A percentile compares a stretch with the other conserved stretches of the same genome.
These are phyloP conservation scores for Globisporangium solare DNA, from an alignment of 352 stramenopile genomes.

Conservation along the genomic window DNA sequence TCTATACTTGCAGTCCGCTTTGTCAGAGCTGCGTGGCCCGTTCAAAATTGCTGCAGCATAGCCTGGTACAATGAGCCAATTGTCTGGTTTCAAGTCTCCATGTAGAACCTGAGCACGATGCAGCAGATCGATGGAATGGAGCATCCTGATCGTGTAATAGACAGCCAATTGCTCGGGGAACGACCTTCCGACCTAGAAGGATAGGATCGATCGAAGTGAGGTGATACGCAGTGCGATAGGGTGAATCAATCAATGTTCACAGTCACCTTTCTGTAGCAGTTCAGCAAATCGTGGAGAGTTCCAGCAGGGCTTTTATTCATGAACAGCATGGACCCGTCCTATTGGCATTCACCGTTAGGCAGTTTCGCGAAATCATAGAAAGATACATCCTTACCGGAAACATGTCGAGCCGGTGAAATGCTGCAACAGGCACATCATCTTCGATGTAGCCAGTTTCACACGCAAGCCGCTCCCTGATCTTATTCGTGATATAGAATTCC, in stretches of 20 bases:
- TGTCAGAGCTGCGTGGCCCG: constrained; percentile 1
- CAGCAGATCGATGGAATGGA: constrained; percentile 60
- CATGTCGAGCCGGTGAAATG: constrained; percentile 48
- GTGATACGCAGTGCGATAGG: background rate
- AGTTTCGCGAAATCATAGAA: background rate
- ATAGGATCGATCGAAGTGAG: constrained; percentile 5
- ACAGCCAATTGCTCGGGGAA: constrained; percentile 73
- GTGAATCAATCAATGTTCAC: background rate
- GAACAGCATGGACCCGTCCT: constrained; percentile 76
- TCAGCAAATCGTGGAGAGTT: constrained; percentile 77
- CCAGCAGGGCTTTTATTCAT: constrained; percentile 68
- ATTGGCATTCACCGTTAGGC: background rate
- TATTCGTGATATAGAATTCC: constrained; percentile 75
- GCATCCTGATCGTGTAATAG: constrained; percentile 81
- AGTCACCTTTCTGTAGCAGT: constrained; percentile 69
- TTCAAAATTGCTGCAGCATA: constrained; percentile 11
- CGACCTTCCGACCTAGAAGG: constrained; percentile 28
- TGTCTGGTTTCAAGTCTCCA: constrained; percentile 85
- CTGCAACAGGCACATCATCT: constrained; percentile 29
- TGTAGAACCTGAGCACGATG: constrained; percentile 65
- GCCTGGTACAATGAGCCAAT: constrained; percentile 66
- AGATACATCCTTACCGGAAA: constrained; percentile 36
- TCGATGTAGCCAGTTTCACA: constrained; percentile 18
- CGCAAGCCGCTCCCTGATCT: constrained; percentile 32
- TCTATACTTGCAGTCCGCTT: constrained; percentile 19